These are phyloP conservation scores for Piromyces sp. DNA, from an alignment of 192 early-diverging fungal genomes.

Conservation along the genomic window DNA sequence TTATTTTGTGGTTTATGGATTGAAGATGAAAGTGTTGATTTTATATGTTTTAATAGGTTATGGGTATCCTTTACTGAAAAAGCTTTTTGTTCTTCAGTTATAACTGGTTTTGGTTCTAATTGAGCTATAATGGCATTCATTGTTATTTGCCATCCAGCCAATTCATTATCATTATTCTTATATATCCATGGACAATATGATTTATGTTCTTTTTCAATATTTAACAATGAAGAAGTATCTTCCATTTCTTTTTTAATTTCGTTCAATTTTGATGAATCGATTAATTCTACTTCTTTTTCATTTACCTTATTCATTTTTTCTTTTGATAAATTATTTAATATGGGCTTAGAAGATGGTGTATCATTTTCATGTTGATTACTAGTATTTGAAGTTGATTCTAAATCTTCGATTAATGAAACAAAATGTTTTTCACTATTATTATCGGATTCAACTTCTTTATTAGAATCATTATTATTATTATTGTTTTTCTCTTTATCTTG, in stretches of 20 bases:
- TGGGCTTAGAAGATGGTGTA: too few species aligned
- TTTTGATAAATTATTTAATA: too few species aligned
- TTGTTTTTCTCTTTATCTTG: not conserved
- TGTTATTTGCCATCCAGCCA: not conserved
- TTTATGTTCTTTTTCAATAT: not conserved
- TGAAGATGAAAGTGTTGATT: not conserved
- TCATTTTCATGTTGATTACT: too few species aligned
- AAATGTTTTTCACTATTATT: too few species aligned
- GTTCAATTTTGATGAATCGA: not conserved
- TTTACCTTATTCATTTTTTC: not conserved
- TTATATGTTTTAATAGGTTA: not conserved
- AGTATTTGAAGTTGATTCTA: too few species aligned
- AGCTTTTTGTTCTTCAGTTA: not conserved
- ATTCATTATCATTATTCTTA: not conserved
- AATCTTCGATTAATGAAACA: too few species aligned
- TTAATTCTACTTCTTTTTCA: not conserved
- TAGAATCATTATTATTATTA: too few species aligned
- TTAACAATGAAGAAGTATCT: not conserved
- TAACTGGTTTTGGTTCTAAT: not conserved
- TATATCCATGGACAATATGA: not conserved
- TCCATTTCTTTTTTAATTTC: not conserved
- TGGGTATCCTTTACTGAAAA: not conserved
- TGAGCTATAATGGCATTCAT: not conserved
- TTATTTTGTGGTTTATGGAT: too few species aligned
- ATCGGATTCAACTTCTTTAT: too few species aligned